Evolutionary conservation across 305 asterid species (phyloP).

Genomic region (Fraxinus baroniana): DNA sequence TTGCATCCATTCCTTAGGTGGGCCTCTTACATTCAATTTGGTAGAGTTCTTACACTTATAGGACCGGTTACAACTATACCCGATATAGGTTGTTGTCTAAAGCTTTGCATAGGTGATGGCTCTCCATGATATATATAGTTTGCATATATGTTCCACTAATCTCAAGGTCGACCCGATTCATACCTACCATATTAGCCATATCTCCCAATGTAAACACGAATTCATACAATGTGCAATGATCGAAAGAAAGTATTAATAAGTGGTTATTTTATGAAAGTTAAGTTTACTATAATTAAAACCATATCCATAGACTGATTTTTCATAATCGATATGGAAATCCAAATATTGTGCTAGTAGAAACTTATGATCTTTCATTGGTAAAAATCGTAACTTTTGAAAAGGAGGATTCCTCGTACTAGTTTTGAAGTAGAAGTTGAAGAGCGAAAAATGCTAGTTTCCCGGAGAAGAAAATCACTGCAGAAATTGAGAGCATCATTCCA

Average conservation of each 20-base stretch:
- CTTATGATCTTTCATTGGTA: background rate
- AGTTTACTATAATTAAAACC: background rate
- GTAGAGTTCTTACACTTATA: background rate
- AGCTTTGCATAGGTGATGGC: background rate
- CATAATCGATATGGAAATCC: background rate
- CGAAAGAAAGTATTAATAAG: background rate
- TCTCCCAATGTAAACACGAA: background rate
- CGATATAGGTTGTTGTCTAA: background rate
- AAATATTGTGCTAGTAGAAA: background rate
- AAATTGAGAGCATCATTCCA: background rate
- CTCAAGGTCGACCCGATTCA: no score
- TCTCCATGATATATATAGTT: no score
- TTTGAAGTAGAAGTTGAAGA: background rate
- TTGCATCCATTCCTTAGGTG: background rate
- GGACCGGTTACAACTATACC: background rate
- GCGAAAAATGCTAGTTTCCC: background rate
- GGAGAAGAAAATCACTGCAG: background rate
- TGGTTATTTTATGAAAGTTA: background rate
- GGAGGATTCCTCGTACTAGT: background rate
- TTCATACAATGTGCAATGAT: background rate
- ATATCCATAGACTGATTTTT: background rate
- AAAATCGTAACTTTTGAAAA: background rate
- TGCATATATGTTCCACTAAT: background rate
- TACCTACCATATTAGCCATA: background rate
- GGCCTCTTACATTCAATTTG: background rate